Percentiles rank a stretch among this genome's conserved stretches.
These are phyloP conservation scores for Talaromyces sp. DNA, from an alignment of 2,329 filamentous ascomycete species.

Conservation along the genomic window DNA sequence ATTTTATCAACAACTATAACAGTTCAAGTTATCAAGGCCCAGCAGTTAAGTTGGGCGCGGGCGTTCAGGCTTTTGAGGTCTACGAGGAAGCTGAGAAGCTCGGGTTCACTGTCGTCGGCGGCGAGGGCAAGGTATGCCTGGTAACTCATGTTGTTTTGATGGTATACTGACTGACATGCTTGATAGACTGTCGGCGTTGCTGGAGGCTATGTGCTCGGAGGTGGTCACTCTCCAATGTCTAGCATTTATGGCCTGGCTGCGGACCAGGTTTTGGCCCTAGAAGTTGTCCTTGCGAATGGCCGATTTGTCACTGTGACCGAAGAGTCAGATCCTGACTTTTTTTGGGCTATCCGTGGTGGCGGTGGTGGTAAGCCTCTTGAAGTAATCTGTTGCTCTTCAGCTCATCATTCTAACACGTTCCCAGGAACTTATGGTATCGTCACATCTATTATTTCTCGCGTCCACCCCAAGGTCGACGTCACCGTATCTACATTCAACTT, in stretches of 20 bases:
- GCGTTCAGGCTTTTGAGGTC: conserved; percentile 43
- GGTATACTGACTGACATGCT: not conserved
- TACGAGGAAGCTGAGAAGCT: conserved; percentile 19
- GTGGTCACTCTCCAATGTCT: conserved; percentile 60
- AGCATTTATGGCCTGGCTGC: conserved; percentile 57
- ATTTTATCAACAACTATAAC: conserved; percentile 45
- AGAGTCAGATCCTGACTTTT: conserved; percentile 57
- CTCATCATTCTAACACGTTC: not conserved
- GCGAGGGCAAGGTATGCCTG: conserved; percentile 14
- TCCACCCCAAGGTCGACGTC: conserved; percentile 29
- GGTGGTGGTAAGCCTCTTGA: conserved; percentile 10
- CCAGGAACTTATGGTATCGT: conserved; percentile 30
- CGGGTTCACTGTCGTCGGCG: conserved; percentile 43
- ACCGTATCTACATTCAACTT: conserved; percentile 34
- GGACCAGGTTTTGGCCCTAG: conserved; percentile 31
- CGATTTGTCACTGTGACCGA: conserved; percentile 31
- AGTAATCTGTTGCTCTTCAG: too few relatives aligned
- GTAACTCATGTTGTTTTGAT: not conserved
- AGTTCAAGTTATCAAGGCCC: conserved; percentile 50
- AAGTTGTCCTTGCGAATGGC: conserved; percentile 30
- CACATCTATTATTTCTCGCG: conserved; percentile 31
- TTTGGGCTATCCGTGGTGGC: conserved; percentile 56
- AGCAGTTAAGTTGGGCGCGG: conserved; percentile 58
- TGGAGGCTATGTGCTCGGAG: conserved; percentile 64
- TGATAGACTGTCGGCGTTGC: conserved; percentile 56